Percentiles rank a stretch among this genome's conserved stretches.
Conservation (phyloP, 2,329 filamentous ascomycete species). For the Talaromyces albobiverticillius region DNA sequence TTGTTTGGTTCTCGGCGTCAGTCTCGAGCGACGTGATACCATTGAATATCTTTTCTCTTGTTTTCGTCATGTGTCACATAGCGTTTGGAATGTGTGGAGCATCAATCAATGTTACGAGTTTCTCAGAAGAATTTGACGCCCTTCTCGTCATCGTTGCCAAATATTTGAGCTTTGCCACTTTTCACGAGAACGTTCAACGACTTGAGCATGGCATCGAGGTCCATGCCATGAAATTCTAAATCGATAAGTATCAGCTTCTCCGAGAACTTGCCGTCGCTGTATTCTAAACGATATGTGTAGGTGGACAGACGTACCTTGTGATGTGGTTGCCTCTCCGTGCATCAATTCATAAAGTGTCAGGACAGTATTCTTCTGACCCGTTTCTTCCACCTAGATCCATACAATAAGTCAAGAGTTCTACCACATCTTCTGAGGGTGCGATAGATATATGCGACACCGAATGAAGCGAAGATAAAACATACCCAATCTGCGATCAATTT, state of each 20-base stretch:
- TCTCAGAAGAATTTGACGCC: slow-evolving; percentile 94
- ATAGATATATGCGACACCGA: too few relatives aligned
- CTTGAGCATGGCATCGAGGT: slow-evolving; percentile 74
- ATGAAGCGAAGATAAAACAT: too few relatives aligned
- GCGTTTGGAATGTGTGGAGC: background rate
- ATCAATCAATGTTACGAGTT: slow-evolving; percentile 1
- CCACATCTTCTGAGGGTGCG: too few relatives aligned
- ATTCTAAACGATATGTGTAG: background rate
- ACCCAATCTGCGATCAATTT: slow-evolving; percentile 70
- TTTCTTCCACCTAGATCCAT: slow-evolving; percentile 62
- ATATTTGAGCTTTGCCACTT: slow-evolving; percentile 87
- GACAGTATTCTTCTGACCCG: slow-evolving; percentile 83
- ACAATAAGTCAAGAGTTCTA: background rate
- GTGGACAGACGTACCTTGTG: slow-evolving; percentile 55
- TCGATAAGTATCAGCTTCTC: slow-evolving; percentile 6
- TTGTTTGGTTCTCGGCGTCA: slow-evolving; percentile 7
- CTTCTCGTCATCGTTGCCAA: slow-evolving; percentile 80
- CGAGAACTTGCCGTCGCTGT: background rate
- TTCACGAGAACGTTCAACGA: slow-evolving; percentile 80
- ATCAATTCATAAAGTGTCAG: slow-evolving; percentile 89
- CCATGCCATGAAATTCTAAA: slow-evolving; percentile 85
- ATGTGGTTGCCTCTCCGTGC: slow-evolving; percentile 76
- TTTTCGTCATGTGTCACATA: slow-evolving; percentile 2
- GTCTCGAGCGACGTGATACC: slow-evolving; percentile 2
- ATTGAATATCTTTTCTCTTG: slow-evolving; percentile 6